These are phyloP conservation scores for Phytophthora pistaciae DNA, from an alignment of 352 stramenopile species.

Conservation along the genomic window DNA sequence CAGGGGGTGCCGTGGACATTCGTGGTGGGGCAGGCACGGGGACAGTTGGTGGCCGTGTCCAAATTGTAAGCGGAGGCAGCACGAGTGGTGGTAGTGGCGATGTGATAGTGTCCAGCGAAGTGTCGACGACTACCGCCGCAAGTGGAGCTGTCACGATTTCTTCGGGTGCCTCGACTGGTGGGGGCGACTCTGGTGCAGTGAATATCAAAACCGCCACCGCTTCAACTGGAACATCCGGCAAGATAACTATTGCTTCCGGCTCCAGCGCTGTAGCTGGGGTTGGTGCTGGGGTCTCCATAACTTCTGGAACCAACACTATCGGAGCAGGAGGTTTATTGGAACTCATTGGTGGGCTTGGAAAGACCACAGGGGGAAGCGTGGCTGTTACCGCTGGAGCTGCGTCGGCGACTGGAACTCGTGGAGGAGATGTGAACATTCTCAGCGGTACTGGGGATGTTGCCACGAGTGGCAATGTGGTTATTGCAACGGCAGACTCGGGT, in stretches of 20 bases:
- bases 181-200: constrained; percentile 26
- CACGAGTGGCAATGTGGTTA: constrained; percentile 36
- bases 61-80: constrained; percentile 28
- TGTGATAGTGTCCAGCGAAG: constrained; percentile 55
- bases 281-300: constrained; percentile 13
- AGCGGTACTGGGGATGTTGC: constrained; percentile 16
- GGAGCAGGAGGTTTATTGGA: constrained; percentile 21
- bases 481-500: constrained; percentile 31
- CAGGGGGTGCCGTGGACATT: constrained; percentile 35
- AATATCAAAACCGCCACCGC: constrained; percentile 24
- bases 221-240: constrained; percentile 27
- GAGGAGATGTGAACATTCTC: constrained; percentile 25
- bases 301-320: constrained; percentile 11
- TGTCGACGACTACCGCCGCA: constrained; percentile 13
- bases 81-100: constrained; percentile 58
- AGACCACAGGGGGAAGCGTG: constrained; percentile 10
- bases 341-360: constrained; percentile 24
- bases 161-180: constrained; percentile 22
- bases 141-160: constrained; percentile 28
- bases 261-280: constrained; percentile 5
- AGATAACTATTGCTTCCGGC: constrained; percentile 20
- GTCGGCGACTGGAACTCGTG: constrained; percentile 5
- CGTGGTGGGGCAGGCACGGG: constrained; percentile 23
- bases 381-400: constrained; percentile 23
- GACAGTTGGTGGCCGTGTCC: constrained; percentile 24